A percentile compares a stretch with the other conserved stretches of the same genome.
These are phyloP conservation scores for Candida glucosophila DNA, from an alignment of 1,139 yeast genomes.

Conservation along the genomic window DNA sequence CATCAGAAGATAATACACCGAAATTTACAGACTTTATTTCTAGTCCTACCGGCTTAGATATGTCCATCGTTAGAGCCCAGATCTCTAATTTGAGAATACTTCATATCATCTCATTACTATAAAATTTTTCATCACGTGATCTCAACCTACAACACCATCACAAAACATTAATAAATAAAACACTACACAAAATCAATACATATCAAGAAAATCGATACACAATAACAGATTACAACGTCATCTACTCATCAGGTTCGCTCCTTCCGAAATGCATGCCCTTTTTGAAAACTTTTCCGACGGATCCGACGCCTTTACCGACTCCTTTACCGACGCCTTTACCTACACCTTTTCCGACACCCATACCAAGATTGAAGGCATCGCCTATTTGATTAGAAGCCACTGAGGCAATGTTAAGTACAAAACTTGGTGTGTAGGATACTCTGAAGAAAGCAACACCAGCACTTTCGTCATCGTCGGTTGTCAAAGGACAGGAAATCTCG, in stretches of 20 bases:
- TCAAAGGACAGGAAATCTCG: conserved; percentile 49
- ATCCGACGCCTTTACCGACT: conserved; percentile 27
- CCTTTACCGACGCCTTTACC: conserved; percentile 35
- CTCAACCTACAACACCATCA: no score
- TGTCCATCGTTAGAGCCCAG: no score
- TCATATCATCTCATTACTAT: no score
- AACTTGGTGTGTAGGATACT: conserved; percentile 61
- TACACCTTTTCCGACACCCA: conserved; percentile 37
- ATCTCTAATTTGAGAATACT: no score
- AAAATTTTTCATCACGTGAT: no score
- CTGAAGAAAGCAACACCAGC: conserved; percentile 59
- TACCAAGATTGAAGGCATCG: conserved; percentile 31
- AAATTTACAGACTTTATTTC: conserved; percentile 90
- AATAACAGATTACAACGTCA: no score
- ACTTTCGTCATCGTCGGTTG: conserved; percentile 44
- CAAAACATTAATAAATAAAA: no score
- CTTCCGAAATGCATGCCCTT: conserved; percentile 29
- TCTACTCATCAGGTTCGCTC: no score
- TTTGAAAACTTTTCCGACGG: conserved; percentile 20
- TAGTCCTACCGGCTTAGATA: conserved; percentile 92
- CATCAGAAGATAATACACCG: conserved; percentile 74
- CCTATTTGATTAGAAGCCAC: conserved; percentile 31
- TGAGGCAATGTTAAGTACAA: conserved; percentile 40
- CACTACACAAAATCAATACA: no score
- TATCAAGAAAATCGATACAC: no score